phyloP scores from a whole-genome alignment of 257 asterid genomes.

The Datura wrightii region DNA sequence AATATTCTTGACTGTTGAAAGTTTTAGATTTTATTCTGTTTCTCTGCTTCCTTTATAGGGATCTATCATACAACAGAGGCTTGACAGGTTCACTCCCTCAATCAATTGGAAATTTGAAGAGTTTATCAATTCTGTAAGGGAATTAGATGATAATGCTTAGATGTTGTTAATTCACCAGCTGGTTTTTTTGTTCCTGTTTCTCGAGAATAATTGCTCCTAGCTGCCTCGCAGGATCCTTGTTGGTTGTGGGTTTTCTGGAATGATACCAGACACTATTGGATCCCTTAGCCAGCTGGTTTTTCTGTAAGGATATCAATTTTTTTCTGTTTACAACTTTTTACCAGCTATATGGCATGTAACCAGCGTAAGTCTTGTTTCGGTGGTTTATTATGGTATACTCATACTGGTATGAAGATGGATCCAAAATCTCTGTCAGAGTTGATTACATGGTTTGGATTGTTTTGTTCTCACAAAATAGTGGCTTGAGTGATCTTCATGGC shows the following conservation, averaged over 20 bases:
- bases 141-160: conserved; percentile 17
- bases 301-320: conserved; percentile 60
- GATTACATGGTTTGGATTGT: background rate
- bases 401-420: background rate
- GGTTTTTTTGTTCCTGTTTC: background rate
- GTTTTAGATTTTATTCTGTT: conserved; percentile 9
- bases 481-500: background rate
- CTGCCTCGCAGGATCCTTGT: conserved; percentile 60
- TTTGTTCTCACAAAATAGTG: background rate
- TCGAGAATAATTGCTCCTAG: conserved; percentile 24
- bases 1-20: background rate
- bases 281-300: conserved; percentile 57
- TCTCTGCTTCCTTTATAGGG: conserved; percentile 52
- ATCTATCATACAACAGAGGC: conserved; percentile 75
- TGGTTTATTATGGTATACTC: background rate
- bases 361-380: background rate
- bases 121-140: conserved; percentile 76
- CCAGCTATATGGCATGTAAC: background rate
- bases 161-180: background rate
- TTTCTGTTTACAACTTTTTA: background rate
- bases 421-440: background rate
- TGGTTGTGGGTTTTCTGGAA: conserved; percentile 84
- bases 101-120: conserved; percentile 60
- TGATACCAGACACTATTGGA: conserved; percentile 73
- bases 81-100: conserved; percentile 72